Conservation (phyloP, 2,329 filamentous ascomycete genomes). For the Aureobasidium vineae region DNA sequence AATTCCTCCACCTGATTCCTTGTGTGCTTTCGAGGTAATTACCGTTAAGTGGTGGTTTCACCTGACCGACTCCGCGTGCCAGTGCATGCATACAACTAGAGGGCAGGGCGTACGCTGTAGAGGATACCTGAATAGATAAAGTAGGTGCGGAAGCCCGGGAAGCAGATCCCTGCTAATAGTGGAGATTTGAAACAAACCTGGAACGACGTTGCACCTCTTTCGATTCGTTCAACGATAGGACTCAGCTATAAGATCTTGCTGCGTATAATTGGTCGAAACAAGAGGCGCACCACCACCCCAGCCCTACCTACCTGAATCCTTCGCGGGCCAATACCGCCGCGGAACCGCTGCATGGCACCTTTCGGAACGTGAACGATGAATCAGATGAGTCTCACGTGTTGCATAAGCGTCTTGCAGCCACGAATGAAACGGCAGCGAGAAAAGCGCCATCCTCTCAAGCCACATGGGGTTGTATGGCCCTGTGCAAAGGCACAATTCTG, state of each 20-base stretch:
- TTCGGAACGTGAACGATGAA: not conserved
- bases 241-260: not conserved
- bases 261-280: not conserved
- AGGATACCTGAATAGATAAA: not conserved
- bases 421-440: not conserved
- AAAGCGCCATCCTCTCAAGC: not conserved
- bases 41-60: too few relatives aligned
- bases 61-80: too few relatives aligned
- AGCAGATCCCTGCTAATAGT: not conserved
- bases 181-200: not conserved
- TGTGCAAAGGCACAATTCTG: not conserved
- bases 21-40: too few relatives aligned
- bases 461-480: not conserved
- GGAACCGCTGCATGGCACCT: not conserved
- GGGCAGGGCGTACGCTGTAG: too few relatives aligned
- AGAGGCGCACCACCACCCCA: not conserved
- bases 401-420: not conserved
- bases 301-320: not conserved
- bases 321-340: not conserved
- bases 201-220: not conserved
- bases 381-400: not conserved
- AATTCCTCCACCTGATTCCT: too few relatives aligned
- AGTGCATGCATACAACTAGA: too few relatives aligned
- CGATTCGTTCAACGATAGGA: not conserved
- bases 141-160: not conserved